Conservation (phyloP, 257 asterid genomes). For the Przewalskia tangutica region DNA sequence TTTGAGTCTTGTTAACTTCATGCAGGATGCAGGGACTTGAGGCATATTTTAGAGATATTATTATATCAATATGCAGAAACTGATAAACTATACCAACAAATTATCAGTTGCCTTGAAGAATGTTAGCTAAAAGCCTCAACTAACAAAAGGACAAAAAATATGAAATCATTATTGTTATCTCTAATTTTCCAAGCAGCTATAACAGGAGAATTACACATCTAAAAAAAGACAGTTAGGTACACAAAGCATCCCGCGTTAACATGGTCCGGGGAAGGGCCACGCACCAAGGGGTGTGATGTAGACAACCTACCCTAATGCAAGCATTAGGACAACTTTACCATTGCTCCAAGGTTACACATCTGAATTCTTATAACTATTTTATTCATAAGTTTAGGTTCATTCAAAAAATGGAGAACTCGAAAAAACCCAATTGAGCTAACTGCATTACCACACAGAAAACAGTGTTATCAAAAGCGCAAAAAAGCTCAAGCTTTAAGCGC, state of each 20-base stretch:
- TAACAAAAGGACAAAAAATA: background rate
- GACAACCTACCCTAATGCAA: no score
- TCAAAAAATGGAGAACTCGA: background rate
- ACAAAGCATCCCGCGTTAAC: no score
- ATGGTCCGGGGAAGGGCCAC: no score
- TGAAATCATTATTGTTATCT: background rate
- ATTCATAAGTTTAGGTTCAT: background rate
- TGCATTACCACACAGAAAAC: background rate
- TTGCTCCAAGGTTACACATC: no score
- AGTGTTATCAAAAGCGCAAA: no score
- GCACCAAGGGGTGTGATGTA: no score
- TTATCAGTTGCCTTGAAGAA: background rate
- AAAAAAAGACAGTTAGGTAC: no score
- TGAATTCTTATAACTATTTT: background rate
- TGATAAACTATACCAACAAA: background rate
- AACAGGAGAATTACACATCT: background rate
- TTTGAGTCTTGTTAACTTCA: background rate
- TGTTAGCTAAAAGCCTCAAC: background rate
- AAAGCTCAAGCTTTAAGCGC: no score
- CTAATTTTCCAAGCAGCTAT: background rate
- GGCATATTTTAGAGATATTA: background rate
- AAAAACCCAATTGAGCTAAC: background rate
- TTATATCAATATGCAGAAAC: background rate
- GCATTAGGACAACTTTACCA: no score
- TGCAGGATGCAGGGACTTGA: background rate